Percentiles rank a stretch among this genome's conserved stretches.
phyloP scores from a whole-genome alignment of 345 rosid species.

The Geranium rotundifolium region DNA sequence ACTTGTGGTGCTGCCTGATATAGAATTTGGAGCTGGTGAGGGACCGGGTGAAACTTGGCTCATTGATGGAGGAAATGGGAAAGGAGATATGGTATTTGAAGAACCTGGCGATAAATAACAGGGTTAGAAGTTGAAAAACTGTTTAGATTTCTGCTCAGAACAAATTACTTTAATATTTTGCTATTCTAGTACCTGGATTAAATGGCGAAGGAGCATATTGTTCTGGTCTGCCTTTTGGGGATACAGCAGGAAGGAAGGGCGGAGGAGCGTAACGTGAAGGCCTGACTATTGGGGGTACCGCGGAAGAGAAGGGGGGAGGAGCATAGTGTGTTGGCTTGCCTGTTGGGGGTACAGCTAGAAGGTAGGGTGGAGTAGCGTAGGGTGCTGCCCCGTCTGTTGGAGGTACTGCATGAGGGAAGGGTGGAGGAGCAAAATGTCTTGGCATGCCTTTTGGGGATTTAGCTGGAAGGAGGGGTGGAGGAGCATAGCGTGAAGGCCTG shows the following conservation, averaged over 20 bases:
- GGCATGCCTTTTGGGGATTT: too few species aligned
- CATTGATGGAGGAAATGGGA: slow-evolving; percentile 25
- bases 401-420: too few species aligned
- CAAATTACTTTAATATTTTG: slow-evolving; percentile 1
- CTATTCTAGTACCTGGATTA: slow-evolving; percentile 32
- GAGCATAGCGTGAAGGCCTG: slow-evolving; percentile 26
- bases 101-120: slow-evolving; percentile 15
- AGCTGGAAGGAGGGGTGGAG: slow-evolving; percentile 20
- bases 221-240: slow-evolving; percentile 20
- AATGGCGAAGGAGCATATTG: slow-evolving; percentile 39
- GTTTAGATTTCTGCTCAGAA: slow-evolving; percentile 1
- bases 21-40: slow-evolving; percentile 39
- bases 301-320: background rate
- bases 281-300: background rate
- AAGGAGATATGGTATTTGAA: slow-evolving; percentile 26
- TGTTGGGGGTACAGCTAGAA: too few species aligned
- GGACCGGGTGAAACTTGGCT: slow-evolving; percentile 30
- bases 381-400: too few species aligned
- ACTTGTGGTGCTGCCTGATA: slow-evolving; percentile 34
- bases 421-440: too few species aligned
- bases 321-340: too few species aligned
- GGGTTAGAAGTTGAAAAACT: slow-evolving; percentile 12
- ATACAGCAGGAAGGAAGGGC: slow-evolving; percentile 23
- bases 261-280: slow-evolving; percentile 21
- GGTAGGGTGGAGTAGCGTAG: too few species aligned